Evolutionary conservation across 176 grass and related monocot genomes (phyloP).

Genomic region (Coix lacrymajobi): DNA sequence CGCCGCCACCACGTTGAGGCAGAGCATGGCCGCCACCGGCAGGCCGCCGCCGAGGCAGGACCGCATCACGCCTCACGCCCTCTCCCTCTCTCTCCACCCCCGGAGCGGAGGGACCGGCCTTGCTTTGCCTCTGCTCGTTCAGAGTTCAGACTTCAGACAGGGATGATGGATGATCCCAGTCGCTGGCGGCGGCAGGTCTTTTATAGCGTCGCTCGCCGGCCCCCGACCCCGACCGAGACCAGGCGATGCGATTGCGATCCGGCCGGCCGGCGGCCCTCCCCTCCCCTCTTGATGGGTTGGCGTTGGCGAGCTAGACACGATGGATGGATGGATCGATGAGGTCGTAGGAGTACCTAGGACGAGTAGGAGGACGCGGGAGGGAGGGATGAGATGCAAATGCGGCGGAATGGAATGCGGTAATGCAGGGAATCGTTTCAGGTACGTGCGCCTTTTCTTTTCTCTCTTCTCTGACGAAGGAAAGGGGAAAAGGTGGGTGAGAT

Average conservation of each 20-base stretch:
- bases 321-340: background rate
- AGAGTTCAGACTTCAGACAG: background rate
- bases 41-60: conserved; percentile 31
- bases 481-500: background rate
- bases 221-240: background rate
- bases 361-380: background rate
- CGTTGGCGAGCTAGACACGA: background rate
- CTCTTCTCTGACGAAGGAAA: background rate
- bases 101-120: too few relatives aligned
- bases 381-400: background rate
- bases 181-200: background rate
- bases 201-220: background rate
- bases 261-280: background rate
- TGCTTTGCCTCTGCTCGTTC: background rate
- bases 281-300: background rate
- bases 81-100: too few relatives aligned
- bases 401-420: background rate
- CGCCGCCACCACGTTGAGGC: conserved; percentile 40
- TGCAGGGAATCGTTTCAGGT: conserved; percentile 34
- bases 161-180: background rate
- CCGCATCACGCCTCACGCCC: background rate
- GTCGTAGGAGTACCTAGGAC: background rate
- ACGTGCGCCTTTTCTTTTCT: conserved; percentile 1
- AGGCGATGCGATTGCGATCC: background rate
- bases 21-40: conserved; percentile 48